Evolutionary conservation across 176 grass and related monocot species (phyloP).

Genomic region (Oryza australiensis): DNA sequence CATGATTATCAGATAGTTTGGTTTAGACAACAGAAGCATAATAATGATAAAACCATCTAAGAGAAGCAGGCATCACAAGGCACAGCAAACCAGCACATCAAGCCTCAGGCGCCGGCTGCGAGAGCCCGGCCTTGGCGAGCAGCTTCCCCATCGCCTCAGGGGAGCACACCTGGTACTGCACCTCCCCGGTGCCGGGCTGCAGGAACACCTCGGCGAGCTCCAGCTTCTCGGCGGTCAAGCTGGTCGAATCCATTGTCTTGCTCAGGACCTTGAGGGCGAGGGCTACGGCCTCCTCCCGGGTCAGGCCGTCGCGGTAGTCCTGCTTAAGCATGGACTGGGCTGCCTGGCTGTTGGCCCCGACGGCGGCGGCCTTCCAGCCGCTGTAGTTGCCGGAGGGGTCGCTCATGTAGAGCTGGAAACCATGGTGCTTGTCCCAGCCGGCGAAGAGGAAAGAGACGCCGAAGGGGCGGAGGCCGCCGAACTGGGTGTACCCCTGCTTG

Average conservation of each 20-base stretch:
- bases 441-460: slow-evolving; percentile 94
- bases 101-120: slow-evolving; percentile 54
- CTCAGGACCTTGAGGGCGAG: slow-evolving; percentile 85
- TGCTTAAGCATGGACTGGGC: slow-evolving; percentile 96
- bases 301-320: slow-evolving; percentile 85
- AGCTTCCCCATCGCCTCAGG: slow-evolving; percentile 62
- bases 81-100: slow-evolving; percentile 47
- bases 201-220: slow-evolving; percentile 88
- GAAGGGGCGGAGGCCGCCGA: slow-evolving; percentile 90
- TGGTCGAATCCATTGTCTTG: slow-evolving; percentile 96
- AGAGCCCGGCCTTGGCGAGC: slow-evolving; percentile 64
- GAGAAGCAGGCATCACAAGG: slow-evolving; percentile 34
- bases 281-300: slow-evolving; percentile 76
- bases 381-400: slow-evolving; percentile 86
- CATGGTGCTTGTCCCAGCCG: slow-evolving; percentile 86
- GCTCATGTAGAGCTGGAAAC: slow-evolving; percentile 94
- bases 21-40: slow-evolving; percentile 43
- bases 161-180: slow-evolving; percentile 85
- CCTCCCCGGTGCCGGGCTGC: slow-evolving; percentile 57
- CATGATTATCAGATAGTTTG: slow-evolving; percentile 38
- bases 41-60: slow-evolving; percentile 44
- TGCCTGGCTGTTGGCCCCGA: slow-evolving; percentile 90
- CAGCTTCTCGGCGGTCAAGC: slow-evolving; percentile 76
- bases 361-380: slow-evolving; percentile 90
- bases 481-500: slow-evolving; percentile 95